A percentile compares a stretch with the other conserved stretches of the same genome.
phyloP scores from a whole-genome alignment of 768 basidiomycete genomes.

The Suillus decipiens region DNA sequence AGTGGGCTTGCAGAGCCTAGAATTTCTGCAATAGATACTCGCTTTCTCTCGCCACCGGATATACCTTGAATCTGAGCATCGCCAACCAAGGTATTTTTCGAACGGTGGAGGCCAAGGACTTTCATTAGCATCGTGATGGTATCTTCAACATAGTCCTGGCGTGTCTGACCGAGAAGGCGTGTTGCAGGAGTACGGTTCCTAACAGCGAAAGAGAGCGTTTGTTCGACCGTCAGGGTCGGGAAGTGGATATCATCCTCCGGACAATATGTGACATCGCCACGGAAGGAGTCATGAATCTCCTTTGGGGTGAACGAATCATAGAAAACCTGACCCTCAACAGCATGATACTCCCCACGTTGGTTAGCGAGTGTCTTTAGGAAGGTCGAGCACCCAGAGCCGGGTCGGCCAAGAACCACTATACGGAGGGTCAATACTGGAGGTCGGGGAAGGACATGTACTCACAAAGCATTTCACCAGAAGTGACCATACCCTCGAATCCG shows the following conservation, averaged over 20 bases:
- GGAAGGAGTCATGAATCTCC: conserved; percentile 62
- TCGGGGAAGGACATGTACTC: conserved; percentile 29
- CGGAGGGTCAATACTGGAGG: too few relatives aligned
- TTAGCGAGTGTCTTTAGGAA: conserved; percentile 83
- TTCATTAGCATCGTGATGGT: conserved; percentile 53
- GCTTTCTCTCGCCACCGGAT: conserved; percentile 78
- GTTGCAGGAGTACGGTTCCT: conserved; percentile 65
- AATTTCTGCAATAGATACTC: conserved; percentile 76
- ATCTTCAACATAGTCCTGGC: conserved; percentile 27
- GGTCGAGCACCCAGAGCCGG: conserved; percentile 83
- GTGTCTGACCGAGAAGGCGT: conserved; percentile 45
- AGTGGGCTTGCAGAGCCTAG: conserved; percentile 76
- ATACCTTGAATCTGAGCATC: conserved; percentile 80
- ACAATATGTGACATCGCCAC: conserved; percentile 80
- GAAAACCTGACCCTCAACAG: conserved; percentile 65
- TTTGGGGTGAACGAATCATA: conserved; percentile 76
- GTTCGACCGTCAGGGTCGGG: conserved; percentile 76
- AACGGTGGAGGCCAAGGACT: conserved; percentile 77
- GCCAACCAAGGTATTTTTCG: conserved; percentile 73
- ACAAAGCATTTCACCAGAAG: conserved; percentile 71
- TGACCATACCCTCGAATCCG: conserved; percentile 56
- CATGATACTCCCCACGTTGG: conserved; percentile 64
- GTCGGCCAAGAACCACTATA: conserved; percentile 83
- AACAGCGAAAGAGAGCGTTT: conserved; percentile 72
- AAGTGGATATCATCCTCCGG: conserved; percentile 46